Evolutionary conservation across 768 basidiomycete genomes (phyloP), one percentile per base, ranked within the genome.

Genomic region (Leccinum boreale): DNA sequence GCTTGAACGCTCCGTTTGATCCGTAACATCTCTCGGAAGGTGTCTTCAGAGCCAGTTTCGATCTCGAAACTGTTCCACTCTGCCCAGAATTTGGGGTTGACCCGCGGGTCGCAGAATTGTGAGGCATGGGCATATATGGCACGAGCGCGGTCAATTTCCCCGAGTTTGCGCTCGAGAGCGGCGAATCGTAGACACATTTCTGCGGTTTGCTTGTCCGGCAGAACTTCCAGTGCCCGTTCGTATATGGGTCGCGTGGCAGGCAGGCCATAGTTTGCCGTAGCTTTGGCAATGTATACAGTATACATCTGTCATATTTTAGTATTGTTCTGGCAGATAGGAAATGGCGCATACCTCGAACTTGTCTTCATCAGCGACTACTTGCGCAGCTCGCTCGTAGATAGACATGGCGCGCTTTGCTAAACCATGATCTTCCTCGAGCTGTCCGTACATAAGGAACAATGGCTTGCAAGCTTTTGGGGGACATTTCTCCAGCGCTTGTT

Each of bases 1-100:
- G 96, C 94, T 74, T 99, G 97, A 15, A 99, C 97, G 65, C 95
- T 94, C 57, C 97, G 86, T 76, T 96, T 97, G 79, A 98, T 97
- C 36, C 95, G 86, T 58, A 94, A 71, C 90, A 92, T 93, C 76
- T 92, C 91, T 61, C 87, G 81, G 86, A 99, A 99, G 0, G 97
- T 99, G 70, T 99, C 97, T 72, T 99, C 97, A 2, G 93, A 96
- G 2, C 97, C 97, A 3, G 94, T 97, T 72, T 98, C 97, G 67
- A 98, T 93, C 75, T 99, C 97, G 77, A 98, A 99, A 52, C 79
- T 80, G 72, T 98, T 94, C 97, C 97, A 98, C 70, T 97, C 93
- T 29, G 81, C 74, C 97, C 97, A 98, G 81, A 98, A 98, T 58
- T 87, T 85, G 35, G 94, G 88, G 69, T 90, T 85, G 60, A 90